Evolutionary conservation across 2,329 filamentous ascomycete species (phyloP), one percentile per base, ranked within the genome.

Genomic region (Colletotrichum theobromicola): DNA sequence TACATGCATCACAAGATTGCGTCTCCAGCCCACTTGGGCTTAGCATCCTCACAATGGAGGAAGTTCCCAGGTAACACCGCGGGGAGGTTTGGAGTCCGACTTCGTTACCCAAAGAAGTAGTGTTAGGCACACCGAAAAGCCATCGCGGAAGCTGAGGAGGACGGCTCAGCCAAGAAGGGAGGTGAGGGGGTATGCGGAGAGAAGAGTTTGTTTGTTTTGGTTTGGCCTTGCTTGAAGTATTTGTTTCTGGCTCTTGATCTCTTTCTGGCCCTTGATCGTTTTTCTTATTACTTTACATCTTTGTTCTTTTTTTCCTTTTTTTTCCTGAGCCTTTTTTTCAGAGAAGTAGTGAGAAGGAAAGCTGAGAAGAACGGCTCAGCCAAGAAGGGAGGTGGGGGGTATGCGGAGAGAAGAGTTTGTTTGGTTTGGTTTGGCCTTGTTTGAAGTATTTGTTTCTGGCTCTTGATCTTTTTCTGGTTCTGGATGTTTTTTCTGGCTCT

Each of bases 51-150:
- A 32, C 13, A 50, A 13, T 13, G 57, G 34, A 71, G 50, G 35
- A 69, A 62, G 70, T 69, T 72, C 66, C 70, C 70, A 72, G 70
- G 70, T 66, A 42, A 69, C 66, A 72, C 65, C 70, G 66, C 70
- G 65, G 70, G 70, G 70, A 72, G 70, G 70, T 57, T 55, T 42
- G 66, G 70, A 72, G 70, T 72, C 65, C 70, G 70, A 55, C 70
- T 72, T 72, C 55, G 42, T 69, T 62, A 58, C 70, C 70, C 70
- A 57, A 16, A 71, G 62, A 21, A 58, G 12, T 67, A 67, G 61
- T 71, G 61, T 58, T 67, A 60, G 46, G 67, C 67, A 65, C 67
- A 70, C 60, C 60, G 60, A 60, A 60, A 60, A 60, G 67, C 60
- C 67, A 64, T 67, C 21, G 42, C 26, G 67, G 26, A 34, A 57